These are phyloP conservation scores for Phytophthora pisi DNA, from an alignment of 352 stramenopile species.

Conservation along the genomic window DNA sequence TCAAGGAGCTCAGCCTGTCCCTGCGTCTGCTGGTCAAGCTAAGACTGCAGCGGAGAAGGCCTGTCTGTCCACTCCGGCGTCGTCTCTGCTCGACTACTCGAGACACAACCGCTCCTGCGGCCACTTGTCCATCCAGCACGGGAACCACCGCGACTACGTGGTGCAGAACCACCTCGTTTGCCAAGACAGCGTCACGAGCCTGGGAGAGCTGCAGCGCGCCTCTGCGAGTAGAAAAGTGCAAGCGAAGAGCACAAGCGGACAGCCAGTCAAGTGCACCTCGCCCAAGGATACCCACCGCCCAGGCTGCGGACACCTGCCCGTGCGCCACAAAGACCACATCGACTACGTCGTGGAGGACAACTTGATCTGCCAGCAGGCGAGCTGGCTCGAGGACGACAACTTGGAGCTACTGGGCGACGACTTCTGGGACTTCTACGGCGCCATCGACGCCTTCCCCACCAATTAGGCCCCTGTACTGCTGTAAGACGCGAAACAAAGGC, in stretches of 20 bases:
- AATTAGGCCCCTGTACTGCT: constrained; percentile 14
- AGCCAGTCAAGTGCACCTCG: constrained; percentile 29
- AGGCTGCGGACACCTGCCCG: constrained; percentile 71
- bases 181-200: constrained; percentile 67
- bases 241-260: constrained; percentile 2
- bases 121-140: constrained; percentile 79
- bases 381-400: constrained; percentile 58
- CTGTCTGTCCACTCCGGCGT: constrained; percentile 32
- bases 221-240: constrained; percentile 15
- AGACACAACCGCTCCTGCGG: constrained; percentile 70
- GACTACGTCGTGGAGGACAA: constrained; percentile 87
- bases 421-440: constrained; percentile 86
- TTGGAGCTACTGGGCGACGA: constrained; percentile 78
- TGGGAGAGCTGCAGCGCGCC: constrained; percentile 37
- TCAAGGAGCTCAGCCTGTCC: not conserved
- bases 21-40: constrained; percentile 28
- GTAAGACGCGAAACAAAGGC: not conserved
- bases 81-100: constrained; percentile 59
- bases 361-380: constrained; percentile 73
- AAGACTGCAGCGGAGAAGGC: constrained; percentile 28
- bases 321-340: constrained; percentile 82
- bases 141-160: constrained; percentile 82
- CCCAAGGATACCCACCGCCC: constrained; percentile 59
- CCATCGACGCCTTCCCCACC: constrained; percentile 59
- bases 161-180: constrained; percentile 86